Conservation (phyloP, 352 stramenopile species). For the Phytopythium kandeliae region DNA sequence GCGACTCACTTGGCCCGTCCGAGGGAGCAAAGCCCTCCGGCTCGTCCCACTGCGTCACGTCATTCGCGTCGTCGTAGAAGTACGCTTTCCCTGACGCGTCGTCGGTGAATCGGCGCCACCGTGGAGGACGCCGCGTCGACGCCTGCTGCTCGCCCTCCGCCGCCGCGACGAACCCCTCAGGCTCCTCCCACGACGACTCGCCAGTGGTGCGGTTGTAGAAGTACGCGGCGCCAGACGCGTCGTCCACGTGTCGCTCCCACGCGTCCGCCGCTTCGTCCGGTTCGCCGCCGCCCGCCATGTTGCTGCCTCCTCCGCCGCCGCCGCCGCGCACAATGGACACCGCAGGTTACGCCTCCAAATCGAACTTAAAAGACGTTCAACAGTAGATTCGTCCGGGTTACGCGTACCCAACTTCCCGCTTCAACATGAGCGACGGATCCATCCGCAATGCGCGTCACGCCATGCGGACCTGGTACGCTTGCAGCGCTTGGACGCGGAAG, state of each 20-base stretch:
- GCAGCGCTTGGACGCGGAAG: constrained; percentile 64
- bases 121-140: constrained; percentile 13
- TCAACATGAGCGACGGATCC: neutral
- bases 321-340: too few species aligned
- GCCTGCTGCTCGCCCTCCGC: constrained; percentile 5
- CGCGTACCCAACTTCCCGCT: neutral
- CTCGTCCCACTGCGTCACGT: constrained; percentile 68
- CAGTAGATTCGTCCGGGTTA: neutral
- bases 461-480: constrained; percentile 66
- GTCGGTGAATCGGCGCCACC: constrained; percentile 64
- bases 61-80: constrained; percentile 70
- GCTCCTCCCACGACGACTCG: constrained; percentile 68
- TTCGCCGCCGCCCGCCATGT: neutral
- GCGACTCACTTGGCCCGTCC: constrained; percentile 1
- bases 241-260: constrained; percentile 74
- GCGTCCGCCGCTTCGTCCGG: neutral
- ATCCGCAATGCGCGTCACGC: constrained; percentile 15
- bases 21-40: constrained; percentile 36
- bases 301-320: too few species aligned
- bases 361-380: neutral
- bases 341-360: neutral
- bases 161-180: constrained; percentile 25
- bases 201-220: constrained; percentile 74
- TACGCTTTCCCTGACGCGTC: constrained; percentile 53
- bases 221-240: constrained; percentile 48